These are phyloP conservation scores for Sporothrix brasiliensis DNA, from an alignment of 2,329 filamentous ascomycete genomes.

Conservation along the genomic window DNA sequence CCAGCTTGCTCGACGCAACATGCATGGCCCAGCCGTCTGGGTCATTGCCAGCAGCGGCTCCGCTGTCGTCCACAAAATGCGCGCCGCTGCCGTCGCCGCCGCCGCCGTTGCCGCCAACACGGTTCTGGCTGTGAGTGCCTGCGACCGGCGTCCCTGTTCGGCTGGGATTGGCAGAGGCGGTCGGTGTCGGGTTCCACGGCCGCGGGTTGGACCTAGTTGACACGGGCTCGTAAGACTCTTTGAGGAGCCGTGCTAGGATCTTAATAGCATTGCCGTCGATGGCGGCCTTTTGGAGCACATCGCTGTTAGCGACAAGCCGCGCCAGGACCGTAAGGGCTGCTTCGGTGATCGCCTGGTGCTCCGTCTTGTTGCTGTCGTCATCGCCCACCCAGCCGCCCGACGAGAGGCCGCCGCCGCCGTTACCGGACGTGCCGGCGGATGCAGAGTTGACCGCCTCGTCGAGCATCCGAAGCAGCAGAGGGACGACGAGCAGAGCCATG, in stretches of 20 bases:
- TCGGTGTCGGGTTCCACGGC: conserved; percentile 46
- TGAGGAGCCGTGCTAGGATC: conserved; percentile 53
- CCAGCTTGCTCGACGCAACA: conserved; percentile 51
- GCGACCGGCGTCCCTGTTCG: conserved; percentile 28
- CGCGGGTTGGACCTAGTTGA: conserved; percentile 40
- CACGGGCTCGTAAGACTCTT: conserved; percentile 55
- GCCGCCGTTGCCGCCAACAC: too few species aligned
- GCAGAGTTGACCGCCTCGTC: conserved; percentile 45
- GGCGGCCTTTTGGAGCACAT: conserved; percentile 78
- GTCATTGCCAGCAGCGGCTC: background rate
- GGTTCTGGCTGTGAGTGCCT: background rate
- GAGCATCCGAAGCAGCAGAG: conserved; percentile 65
- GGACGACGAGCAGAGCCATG: conserved; percentile 69
- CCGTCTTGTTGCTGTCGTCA: conserved; percentile 46
- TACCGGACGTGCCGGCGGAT: conserved; percentile 36
- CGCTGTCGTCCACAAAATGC: background rate
- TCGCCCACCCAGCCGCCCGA: conserved; percentile 38
- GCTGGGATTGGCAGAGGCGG: conserved; percentile 29
- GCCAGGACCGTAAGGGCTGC: conserved; percentile 75
- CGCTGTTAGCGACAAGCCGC: conserved; percentile 75
- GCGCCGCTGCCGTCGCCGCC: background rate
- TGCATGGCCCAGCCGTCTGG: conserved; percentile 37
- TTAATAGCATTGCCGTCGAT: conserved; percentile 63
- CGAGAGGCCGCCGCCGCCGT: background rate
- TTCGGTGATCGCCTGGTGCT: conserved; percentile 62